Evolutionary conservation across 1,284 basidiomycete genomes (phyloP).

Genomic region (Macrocybe sp.): DNA sequence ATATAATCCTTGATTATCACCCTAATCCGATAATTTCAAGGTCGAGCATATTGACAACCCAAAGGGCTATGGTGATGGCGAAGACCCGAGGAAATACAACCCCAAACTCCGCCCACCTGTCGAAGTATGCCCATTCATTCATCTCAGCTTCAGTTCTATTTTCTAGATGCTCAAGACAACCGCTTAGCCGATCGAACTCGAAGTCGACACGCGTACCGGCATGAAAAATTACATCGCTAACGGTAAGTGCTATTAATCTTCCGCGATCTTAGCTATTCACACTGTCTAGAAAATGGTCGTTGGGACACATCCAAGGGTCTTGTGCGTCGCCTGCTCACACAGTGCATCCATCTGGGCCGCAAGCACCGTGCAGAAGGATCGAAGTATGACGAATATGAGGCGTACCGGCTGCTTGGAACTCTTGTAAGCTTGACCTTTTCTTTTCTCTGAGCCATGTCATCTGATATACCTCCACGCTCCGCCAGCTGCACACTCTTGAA

Average conservation of each 20-base stretch:
- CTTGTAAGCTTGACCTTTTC: slow-evolving; percentile 28
- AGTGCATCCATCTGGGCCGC: slow-evolving; percentile 64
- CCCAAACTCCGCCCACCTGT: slow-evolving; percentile 69
- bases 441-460: not conserved
- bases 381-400: slow-evolving; percentile 80
- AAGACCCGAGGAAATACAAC: slow-evolving; percentile 79
- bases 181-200: slow-evolving; percentile 69
- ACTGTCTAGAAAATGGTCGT: slow-evolving; percentile 49
- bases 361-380: slow-evolving; percentile 51
- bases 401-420: slow-evolving; percentile 75
- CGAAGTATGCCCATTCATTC: slow-evolving; percentile 35
- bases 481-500: slow-evolving; percentile 76
- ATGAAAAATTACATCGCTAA: slow-evolving; percentile 98
- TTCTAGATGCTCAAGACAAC: not conserved
- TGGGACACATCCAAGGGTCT: slow-evolving; percentile 91
- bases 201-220: slow-evolving; percentile 81
- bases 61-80: slow-evolving; percentile 80
- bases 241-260: slow-evolving; percentile 31
- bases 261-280: not conserved
- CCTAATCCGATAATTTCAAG: slow-evolving; percentile 25
- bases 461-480: not conserved
- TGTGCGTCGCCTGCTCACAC: slow-evolving; percentile 73
- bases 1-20: not conserved
- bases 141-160: not conserved
- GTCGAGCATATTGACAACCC: slow-evolving; percentile 90